A percentile compares a stretch with the other conserved stretches of the same genome.
These are phyloP conservation scores for Zygoascus biomembranicola DNA, from an alignment of 805 yeast species.

Conservation along the genomic window DNA sequence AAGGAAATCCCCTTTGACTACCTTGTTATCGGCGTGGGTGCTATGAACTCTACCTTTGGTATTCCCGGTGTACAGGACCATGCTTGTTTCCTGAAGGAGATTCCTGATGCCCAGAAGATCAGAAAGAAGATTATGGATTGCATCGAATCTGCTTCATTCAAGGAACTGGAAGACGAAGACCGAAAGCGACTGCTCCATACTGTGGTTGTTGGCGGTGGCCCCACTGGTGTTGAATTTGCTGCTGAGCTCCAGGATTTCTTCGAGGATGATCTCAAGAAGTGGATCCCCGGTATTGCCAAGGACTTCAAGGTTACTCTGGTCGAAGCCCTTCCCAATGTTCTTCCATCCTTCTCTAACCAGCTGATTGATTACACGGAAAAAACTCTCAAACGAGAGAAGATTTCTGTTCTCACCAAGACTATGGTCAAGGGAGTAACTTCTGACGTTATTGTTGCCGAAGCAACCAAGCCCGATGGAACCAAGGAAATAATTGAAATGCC, in stretches of 20 bases:
- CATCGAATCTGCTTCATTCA: constrained; percentile 83
- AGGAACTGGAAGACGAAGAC: constrained; percentile 56
- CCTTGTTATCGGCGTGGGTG: constrained; percentile 89
- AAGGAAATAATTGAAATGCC: constrained; percentile 59
- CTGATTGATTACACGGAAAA: constrained; percentile 63
- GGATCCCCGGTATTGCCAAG: constrained; percentile 78
- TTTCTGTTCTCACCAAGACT: constrained; percentile 71
- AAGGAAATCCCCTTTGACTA: constrained; percentile 64
- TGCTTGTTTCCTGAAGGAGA: constrained; percentile 84
- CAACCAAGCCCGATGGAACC: constrained; percentile 59
- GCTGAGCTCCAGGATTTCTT: constrained; percentile 94
- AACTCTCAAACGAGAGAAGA: constrained; percentile 58
- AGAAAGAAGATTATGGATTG: constrained; percentile 77
- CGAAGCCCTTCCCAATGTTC: constrained; percentile 86
- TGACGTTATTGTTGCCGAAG: constrained; percentile 59
- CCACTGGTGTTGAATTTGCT: constrained; percentile 78
- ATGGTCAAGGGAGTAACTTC: constrained; percentile 81
- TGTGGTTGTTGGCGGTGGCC: constrained; percentile 97
- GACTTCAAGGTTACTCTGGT: constrained; percentile 80
- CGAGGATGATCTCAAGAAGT: constrained; percentile 78
- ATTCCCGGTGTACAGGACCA: constrained; percentile 85
- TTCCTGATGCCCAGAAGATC: constrained; percentile 77
- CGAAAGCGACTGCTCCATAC: constrained; percentile 78
- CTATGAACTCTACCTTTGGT: constrained; percentile 89
- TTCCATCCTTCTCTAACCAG: constrained; percentile 41